phyloP scores from a whole-genome alignment of 2,329 filamentous ascomycete species.

The Bretziella fagacearum region DNA sequence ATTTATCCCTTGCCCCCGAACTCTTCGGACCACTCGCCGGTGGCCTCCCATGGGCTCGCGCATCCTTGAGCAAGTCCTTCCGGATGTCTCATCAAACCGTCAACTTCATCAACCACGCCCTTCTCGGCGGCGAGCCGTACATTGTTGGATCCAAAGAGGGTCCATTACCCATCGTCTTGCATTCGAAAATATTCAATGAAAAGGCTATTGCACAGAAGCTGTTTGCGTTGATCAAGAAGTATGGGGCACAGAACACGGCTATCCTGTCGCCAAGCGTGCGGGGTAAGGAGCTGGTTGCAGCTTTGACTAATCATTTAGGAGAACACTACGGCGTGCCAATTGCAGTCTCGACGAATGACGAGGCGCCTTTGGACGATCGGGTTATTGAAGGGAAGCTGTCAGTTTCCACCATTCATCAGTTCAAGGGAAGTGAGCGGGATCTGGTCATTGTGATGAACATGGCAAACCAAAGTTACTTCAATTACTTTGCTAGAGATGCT shows the following conservation, averaged over 20 bases:
- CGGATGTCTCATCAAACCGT: conserved; percentile 18
- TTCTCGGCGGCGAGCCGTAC: conserved; percentile 19
- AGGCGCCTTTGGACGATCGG: conserved; percentile 17
- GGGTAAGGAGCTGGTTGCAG: neutral
- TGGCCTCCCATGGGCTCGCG: conserved; percentile 15
- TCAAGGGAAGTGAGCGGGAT: conserved; percentile 22
- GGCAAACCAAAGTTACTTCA: conserved; percentile 18
- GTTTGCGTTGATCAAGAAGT: conserved; percentile 16
- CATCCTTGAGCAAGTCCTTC: conserved; percentile 19
- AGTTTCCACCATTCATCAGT: conserved; percentile 21
- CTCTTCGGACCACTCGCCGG: conserved; percentile 17
- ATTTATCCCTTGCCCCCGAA: conserved; percentile 18
- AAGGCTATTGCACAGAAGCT: conserved; percentile 16
- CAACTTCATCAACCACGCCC: conserved; percentile 19
- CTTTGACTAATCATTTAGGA: conserved; percentile 4
- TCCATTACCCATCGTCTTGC: conserved; percentile 19
- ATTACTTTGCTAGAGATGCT: conserved; percentile 17
- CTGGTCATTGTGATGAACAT: conserved; percentile 19
- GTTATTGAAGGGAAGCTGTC: conserved; percentile 20
- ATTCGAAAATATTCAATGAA: conserved; percentile 12
- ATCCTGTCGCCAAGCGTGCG: conserved; percentile 9
- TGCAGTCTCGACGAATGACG: conserved; percentile 17
- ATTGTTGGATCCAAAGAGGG: conserved; percentile 20
- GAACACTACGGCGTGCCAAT: conserved; percentile 16
- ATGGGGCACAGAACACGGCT: conserved; percentile 15